Conservation (phyloP, 164 flowering plant genomes). For the Vitis cinerea region DNA sequence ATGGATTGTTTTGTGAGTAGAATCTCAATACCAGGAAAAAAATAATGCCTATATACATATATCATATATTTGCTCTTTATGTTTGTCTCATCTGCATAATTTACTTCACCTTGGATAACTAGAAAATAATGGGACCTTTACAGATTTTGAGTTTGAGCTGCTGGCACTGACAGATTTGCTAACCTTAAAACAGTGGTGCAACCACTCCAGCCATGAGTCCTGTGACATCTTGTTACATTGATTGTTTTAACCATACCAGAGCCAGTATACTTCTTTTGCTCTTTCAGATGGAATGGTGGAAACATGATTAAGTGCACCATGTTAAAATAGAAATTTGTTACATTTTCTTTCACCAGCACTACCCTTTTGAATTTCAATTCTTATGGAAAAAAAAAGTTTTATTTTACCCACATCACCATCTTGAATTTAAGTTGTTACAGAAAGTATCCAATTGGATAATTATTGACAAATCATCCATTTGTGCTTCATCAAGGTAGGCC, state of each 20-base stretch:
- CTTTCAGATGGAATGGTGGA: not conserved
- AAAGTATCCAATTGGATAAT: not conserved
- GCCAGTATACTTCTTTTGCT: not conserved
- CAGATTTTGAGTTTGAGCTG: not conserved
- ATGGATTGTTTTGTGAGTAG: not conserved
- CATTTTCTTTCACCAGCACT: not conserved
- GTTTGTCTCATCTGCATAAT: not conserved
- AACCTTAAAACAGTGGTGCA: not conserved
- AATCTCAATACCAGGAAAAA: not conserved
- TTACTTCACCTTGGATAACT: not conserved
- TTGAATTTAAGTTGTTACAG: no score
- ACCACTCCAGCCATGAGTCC: not conserved
- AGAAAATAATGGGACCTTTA: not conserved
- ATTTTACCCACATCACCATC: no score
- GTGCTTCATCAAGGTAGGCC: not conserved
- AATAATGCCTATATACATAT: no score
- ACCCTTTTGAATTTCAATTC: not conserved
- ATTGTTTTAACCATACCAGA: not conserved
- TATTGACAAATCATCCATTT: not conserved
- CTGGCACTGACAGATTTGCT: not conserved
- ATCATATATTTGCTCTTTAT: not conserved
- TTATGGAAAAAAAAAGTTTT: not conserved
- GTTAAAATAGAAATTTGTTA: not conserved
- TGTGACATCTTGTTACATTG: not conserved
- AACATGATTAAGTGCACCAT: not conserved